Percentiles rank a stretch among this genome's conserved stretches.
These are phyloP conservation scores for Solanum pennellii DNA, from an alignment of 257 asterid species.

Conservation along the genomic window DNA sequence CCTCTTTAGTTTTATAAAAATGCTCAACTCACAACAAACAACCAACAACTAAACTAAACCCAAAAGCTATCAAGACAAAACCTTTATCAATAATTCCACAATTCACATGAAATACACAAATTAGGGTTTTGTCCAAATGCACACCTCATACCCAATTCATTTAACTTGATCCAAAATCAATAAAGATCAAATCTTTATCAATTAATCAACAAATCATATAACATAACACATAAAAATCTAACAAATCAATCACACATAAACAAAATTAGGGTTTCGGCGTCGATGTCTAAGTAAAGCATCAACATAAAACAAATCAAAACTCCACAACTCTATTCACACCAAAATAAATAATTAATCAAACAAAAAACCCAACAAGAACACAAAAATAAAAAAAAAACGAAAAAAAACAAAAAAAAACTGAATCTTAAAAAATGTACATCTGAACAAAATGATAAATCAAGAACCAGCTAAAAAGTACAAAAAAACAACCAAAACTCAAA, in stretches of 20 bases:
- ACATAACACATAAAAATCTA: background rate
- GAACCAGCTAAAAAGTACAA: background rate
- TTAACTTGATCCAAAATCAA: background rate
- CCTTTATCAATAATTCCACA: background rate
- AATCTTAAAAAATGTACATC: background rate
- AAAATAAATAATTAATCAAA: background rate
- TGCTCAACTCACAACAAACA: background rate
- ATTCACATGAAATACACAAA: background rate
- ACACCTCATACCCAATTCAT: background rate
- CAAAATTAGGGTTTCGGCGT: slow-evolving; percentile 46
- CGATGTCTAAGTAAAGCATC: background rate
- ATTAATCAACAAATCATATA: background rate
- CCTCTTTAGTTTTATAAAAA: background rate
- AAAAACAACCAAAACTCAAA: background rate
- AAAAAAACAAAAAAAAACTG: background rate
- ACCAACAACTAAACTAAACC: background rate
- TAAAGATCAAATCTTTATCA: background rate
- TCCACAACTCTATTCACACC: background rate
- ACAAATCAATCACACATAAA: background rate
- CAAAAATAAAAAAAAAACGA: background rate
- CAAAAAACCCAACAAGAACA: background rate
- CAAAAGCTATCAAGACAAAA: background rate
- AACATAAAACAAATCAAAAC: background rate
- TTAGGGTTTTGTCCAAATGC: slow-evolving; percentile 1
- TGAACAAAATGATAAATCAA: background rate